Conservation (phyloP, 345 rosid species). For the Ricinus communis region DNA sequence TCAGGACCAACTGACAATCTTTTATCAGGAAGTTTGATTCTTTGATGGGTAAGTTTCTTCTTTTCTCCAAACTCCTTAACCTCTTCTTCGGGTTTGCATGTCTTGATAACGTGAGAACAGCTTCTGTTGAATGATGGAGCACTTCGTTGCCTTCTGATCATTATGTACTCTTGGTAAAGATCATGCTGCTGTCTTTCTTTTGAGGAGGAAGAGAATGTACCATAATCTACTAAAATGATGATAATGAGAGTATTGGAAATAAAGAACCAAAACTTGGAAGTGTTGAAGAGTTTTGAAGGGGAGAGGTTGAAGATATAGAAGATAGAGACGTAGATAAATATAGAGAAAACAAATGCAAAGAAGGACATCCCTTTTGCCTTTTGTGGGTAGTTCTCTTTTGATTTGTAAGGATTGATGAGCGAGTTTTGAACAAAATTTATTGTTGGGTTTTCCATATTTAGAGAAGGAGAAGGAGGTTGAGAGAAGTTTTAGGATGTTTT, state of each 20-base stretch:
- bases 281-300: slow-evolving; percentile 45
- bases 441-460: slow-evolving; percentile 26
- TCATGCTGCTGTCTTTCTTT: slow-evolving; percentile 24
- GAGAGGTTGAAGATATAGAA: slow-evolving; percentile 55
- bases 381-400: slow-evolving; percentile 15
- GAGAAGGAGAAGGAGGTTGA: not conserved
- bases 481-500: slow-evolving; percentile 6
- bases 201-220: slow-evolving; percentile 42
- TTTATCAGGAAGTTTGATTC: not conserved
- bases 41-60: not conserved
- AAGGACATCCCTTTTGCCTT: slow-evolving; percentile 35
- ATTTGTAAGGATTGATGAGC: slow-evolving; percentile 14
- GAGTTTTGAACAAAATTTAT: slow-evolving; percentile 22
- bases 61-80: not conserved
- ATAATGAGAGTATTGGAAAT: slow-evolving; percentile 63
- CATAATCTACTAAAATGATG: slow-evolving; percentile 62
- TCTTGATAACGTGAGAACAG: slow-evolving; percentile 8
- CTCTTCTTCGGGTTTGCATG: slow-evolving; percentile 11
- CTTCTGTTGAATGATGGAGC: slow-evolving; percentile 10
- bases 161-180: slow-evolving; percentile 34
- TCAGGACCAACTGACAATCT: slow-evolving; percentile 15
- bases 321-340: slow-evolving; percentile 42
- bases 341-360: slow-evolving; percentile 38
- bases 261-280: slow-evolving; percentile 59
- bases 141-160: slow-evolving; percentile 24